A percentile compares a stretch with the other conserved stretches of the same genome.
Evolutionary conservation across 495 filamentous ascomycete species (phyloP).

Genomic region (Talaromyces liani): DNA sequence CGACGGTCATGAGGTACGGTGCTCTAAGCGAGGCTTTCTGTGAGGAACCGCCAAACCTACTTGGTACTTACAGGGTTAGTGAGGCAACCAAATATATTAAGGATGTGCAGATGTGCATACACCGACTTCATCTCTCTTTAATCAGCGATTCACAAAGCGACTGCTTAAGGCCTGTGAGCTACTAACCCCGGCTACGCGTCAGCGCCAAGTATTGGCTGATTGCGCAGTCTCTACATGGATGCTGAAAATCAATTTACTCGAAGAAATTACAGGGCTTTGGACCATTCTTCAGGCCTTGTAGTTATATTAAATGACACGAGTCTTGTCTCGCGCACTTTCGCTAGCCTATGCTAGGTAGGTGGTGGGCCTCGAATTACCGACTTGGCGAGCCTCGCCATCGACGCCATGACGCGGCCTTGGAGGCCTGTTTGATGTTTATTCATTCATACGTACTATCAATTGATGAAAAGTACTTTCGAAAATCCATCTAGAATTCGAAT

Average conservation of each 20-base stretch:
- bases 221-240: neutral
- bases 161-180: neutral
- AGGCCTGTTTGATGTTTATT: neutral
- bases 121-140: neutral
- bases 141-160: neutral
- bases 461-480: neutral
- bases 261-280: neutral
- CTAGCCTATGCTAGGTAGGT: neutral
- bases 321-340: neutral
- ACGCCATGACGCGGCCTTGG: neutral
- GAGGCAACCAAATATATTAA: neutral
- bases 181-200: neutral
- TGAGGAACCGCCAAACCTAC: neutral
- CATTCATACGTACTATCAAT: neutral
- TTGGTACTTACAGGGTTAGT: neutral
- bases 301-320: neutral
- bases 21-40: neutral
- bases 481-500: neutral
- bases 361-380: neutral
- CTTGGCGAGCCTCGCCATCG: neutral
- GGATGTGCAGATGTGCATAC: neutral
- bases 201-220: neutral
- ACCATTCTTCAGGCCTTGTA: neutral
- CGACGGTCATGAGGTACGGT: neutral
- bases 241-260: neutral